Percentiles rank a stretch among this genome's conserved stretches.
phyloP scores from a whole-genome alignment of 129 eudicot species.

The Lonicera japonica region DNA sequence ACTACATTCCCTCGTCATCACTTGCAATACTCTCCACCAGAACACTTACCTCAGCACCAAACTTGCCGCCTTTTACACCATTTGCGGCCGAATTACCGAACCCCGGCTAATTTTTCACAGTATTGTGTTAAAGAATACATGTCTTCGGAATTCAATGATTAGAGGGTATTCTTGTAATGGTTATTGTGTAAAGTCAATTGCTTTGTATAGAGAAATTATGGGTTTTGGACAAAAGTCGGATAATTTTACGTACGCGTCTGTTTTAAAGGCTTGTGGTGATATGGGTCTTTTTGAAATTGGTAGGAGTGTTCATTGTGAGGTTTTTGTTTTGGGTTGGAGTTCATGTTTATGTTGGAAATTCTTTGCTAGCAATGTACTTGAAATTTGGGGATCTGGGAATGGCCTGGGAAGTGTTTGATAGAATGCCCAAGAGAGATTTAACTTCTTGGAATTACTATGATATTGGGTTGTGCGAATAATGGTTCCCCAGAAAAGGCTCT shows the following conservation, averaged over 20 bases:
- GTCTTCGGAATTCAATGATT: conserved; percentile 43
- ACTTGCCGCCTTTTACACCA: conserved; percentile 28
- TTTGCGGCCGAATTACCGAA: conserved; percentile 30
- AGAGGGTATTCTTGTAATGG: conserved; percentile 37
- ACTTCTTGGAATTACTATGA: conserved; percentile 45
- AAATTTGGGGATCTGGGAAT: conserved; percentile 32
- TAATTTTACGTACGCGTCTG: conserved; percentile 47
- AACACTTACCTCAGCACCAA: conserved; percentile 27
- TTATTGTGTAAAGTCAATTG: conserved; percentile 17
- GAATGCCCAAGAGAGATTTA: conserved; percentile 40
- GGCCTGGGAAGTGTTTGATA: conserved; percentile 34
- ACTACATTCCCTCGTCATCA: conserved; percentile 11
- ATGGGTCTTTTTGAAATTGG: conserved; percentile 32
- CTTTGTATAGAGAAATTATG: conserved; percentile 32
- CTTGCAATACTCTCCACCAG: conserved; percentile 10
- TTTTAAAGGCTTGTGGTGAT: conserved; percentile 45
- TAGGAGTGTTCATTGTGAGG: conserved; percentile 30
- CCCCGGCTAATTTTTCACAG: conserved; percentile 31
- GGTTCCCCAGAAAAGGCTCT: conserved; percentile 14
- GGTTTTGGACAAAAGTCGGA: conserved; percentile 20
- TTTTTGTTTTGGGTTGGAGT: conserved; percentile 36
- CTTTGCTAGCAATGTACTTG: conserved; percentile 36
- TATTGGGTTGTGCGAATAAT: conserved; percentile 31
- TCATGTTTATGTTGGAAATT: conserved; percentile 37
- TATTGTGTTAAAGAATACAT: conserved; percentile 33